Base-by-base conservation (phyloP, 1,284 basidiomycete species). In the Ustilago bromivora region DNA sequence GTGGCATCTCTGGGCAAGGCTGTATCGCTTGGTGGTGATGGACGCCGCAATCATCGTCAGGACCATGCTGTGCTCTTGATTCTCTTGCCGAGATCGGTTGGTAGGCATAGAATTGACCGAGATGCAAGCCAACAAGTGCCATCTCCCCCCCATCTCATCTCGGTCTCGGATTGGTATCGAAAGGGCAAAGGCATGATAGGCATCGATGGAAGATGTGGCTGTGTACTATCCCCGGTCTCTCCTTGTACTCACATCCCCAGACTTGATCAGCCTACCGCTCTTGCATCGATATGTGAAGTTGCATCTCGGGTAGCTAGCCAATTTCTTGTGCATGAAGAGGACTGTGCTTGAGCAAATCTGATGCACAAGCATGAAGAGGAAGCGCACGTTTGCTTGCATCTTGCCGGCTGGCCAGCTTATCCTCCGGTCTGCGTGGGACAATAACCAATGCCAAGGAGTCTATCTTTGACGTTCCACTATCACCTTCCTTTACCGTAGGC, bases 61-160 rank as follows among this genome's bases (percentile, higher is more conserved):
- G 2, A 38, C 41, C 41, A 7, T 13, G 12, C 41, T 46, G 7
- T 17, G 15, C n/a, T 46, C 2, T 8, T 46, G 41, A 11, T 11
- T 46, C 41, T 46, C 12, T 19, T 19, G 11, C 41, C 41, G 41
- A 46, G n/a, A 38, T 38, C 36, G 13, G 13, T 38, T 38, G 36
- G 31, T 7, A 7, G 28, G 10, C 23, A 51, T 28, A 12, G 31
- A 51, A 51, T 51, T 32, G 49, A 51, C 49, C 49, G 49, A 51
- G 28, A 51, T 51, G 28, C 49, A 46, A 51, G 49, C 49, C 49
- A 51, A 51, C 9, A 28, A 28, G 28, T 31, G 38, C 38, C 38
- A 11, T 11, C 15, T 10, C 38, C 10, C 10, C 11, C 38, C 10
- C 28, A 13, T n/a, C 49, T 28, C 49, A 51, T 13, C 28, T 51